Base-by-base conservation (phyloP, 129 eudicot genomes). In the Pittosporum tobira region DNA sequence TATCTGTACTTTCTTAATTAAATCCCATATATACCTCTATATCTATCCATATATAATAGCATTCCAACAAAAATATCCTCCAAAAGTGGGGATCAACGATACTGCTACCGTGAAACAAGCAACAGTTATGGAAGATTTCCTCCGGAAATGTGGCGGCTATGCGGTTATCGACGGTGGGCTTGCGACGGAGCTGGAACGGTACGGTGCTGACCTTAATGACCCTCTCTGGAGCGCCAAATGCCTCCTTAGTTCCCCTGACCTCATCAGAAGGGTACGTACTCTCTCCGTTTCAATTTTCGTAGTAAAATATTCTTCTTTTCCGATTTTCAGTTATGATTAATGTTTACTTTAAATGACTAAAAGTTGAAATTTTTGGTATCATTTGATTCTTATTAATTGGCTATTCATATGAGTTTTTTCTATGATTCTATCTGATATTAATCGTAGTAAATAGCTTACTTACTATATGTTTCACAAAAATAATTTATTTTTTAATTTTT, bases 221-320 rank as follows among this genome's bases (percentile, higher is more conserved):
- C 91, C 96, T 38, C 77, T 88, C 1, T 88, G 96, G 96, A 88
- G 96, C 65, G 96, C 96, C 49, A 84, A 88, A 65, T 88, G 91
- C 58, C 90, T 88, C 47, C 25, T 88, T 9, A 71, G 48, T 53
- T 88, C 88, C 7, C 78, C 91, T 73, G 84, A 88, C 19, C 87
- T 84, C 67, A 74, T 88, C 29, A 77, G 77, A 71, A 82, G 84
- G 84, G 96, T 88, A 81, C 25, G n/a, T 42, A 13, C 4, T 25
- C 7, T 57, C 23, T 49, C 47, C 25, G 13, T 28, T 9, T 12
- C 10, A 9, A n/a, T 20, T 43, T 20, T 14, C n/a, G n/a, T n/a
- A n/a, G n/a, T n/a, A n/a, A n/a, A n/a, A n/a, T n/a, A n/a, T n/a
- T n/a, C n/a, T n/a, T n/a, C n/a, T n/a, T n/a, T n/a, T n/a, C n/a